phyloP scores from a whole-genome alignment of 805 yeast genomes.

The Suhomyces pyralidae region DNA sequence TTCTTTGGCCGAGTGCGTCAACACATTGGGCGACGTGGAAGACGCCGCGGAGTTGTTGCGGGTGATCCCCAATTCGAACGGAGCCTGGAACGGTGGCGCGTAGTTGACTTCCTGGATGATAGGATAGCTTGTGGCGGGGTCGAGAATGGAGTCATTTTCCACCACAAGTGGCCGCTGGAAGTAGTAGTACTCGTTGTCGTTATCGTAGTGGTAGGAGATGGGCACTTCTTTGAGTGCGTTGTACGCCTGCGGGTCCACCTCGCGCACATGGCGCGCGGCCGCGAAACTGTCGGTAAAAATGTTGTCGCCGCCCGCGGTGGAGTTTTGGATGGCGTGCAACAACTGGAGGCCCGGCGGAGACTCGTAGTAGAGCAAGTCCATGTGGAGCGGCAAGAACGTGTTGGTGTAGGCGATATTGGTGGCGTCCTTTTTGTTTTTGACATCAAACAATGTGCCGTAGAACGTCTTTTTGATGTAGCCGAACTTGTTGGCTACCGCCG shows the following conservation, averaged over 20 bases:
- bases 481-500: slow-evolving; percentile 44
- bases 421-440: slow-evolving; percentile 47
- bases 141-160: slow-evolving; percentile 37
- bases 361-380: slow-evolving; percentile 74
- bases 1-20: slow-evolving; percentile 27
- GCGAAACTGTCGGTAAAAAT: slow-evolving; percentile 67
- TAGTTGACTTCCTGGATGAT: slow-evolving; percentile 60
- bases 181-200: slow-evolving; percentile 59
- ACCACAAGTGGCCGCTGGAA: slow-evolving; percentile 61
- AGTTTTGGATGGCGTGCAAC: slow-evolving; percentile 56
- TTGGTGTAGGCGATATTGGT: slow-evolving; percentile 70
- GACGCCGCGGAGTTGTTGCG: slow-evolving; percentile 19
- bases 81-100: slow-evolving; percentile 84
- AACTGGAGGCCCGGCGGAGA: slow-evolving; percentile 79
- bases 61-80: slow-evolving; percentile 58
- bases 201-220: slow-evolving; percentile 64
- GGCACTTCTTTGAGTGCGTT: slow-evolving; percentile 61
- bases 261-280: slow-evolving; percentile 57
- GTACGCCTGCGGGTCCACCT: slow-evolving; percentile 59
- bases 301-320: slow-evolving; percentile 64
- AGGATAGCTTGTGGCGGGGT: slow-evolving; percentile 13
- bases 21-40: slow-evolving; percentile 1
- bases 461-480: slow-evolving; percentile 72
- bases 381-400: slow-evolving; percentile 65
- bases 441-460: slow-evolving; percentile 71